Evolutionary conservation across 441 rosid species (phyloP).

Genomic region (Aleurites moluccanus): DNA sequence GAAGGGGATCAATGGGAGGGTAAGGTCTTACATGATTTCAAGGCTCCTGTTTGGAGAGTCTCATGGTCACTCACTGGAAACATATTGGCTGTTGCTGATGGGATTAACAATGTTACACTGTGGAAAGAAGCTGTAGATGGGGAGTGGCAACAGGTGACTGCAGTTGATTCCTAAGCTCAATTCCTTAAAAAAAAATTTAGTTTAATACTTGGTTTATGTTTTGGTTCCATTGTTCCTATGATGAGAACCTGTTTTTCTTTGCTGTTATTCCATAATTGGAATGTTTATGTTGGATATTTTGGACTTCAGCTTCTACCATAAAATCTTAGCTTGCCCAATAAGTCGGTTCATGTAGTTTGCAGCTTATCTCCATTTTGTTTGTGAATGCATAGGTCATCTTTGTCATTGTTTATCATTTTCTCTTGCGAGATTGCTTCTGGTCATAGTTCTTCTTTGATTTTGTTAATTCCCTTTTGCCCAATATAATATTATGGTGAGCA

Average conservation of each 20-base stretch:
- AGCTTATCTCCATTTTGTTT: background rate
- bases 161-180: conserved; percentile 40
- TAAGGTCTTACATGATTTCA: conserved; percentile 65
- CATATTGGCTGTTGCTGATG: conserved; percentile 78
- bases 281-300: conserved; percentile 1
- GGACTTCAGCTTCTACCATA: conserved; percentile 1
- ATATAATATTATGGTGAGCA: no score
- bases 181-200: conserved; percentile 3
- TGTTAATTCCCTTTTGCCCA: background rate
- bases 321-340: background rate
- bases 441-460: background rate
- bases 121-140: conserved; percentile 90
- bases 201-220: conserved; percentile 1
- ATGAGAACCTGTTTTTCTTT: background rate
- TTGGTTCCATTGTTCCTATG: background rate
- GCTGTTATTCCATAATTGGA: conserved; percentile 7
- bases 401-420: background rate
- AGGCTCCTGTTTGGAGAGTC: conserved; percentile 78
- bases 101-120: conserved; percentile 61
- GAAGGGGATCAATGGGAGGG: conserved; percentile 90
- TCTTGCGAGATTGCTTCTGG: background rate
- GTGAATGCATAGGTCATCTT: background rate
- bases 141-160: conserved; percentile 75
- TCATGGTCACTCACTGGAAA: conserved; percentile 91
- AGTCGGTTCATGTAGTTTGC: background rate